These are phyloP conservation scores for Coccomyxa subellipsoidea DNA, from an alignment of 163 green algal species.

Conservation along the genomic window DNA sequence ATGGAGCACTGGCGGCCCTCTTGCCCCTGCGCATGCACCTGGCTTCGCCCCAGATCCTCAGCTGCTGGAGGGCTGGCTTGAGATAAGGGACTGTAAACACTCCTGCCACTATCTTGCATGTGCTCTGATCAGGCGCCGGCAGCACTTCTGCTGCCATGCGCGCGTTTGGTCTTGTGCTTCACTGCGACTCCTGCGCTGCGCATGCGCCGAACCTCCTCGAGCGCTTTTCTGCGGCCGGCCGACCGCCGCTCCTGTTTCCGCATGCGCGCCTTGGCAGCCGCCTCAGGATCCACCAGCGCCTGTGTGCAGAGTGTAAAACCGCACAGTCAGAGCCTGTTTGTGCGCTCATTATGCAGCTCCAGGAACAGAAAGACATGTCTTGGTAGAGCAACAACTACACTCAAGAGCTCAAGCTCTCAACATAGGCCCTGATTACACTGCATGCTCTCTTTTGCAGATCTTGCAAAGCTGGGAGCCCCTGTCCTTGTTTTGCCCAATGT, in stretches of 20 bases:
- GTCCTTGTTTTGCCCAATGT: neutral
- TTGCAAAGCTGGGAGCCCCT: neutral
- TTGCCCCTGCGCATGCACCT: too few species aligned
- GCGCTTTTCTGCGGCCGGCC: conserved; percentile 62
- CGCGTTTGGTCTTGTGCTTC: conserved; percentile 48
- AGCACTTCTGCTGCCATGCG: too few species aligned
- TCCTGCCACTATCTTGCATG: too few species aligned
- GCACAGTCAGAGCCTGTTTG: neutral
- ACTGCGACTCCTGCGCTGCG: conserved; percentile 42
- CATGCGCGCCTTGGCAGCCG: conserved; percentile 54
- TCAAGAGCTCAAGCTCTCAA: too few species aligned
- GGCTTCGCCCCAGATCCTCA: too few species aligned
- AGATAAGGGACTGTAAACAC: too few species aligned
- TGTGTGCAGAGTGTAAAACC: conserved; percentile 13
- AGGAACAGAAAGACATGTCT: neutral
- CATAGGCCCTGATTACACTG: too few species aligned
- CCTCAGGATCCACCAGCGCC: conserved; percentile 75
- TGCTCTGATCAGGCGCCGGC: too few species aligned
- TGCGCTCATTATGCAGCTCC: neutral
- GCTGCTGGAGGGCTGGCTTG: too few species aligned
- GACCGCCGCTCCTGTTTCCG: conserved; percentile 57
- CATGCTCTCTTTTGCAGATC: neutral
- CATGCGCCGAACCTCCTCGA: conserved; percentile 59
- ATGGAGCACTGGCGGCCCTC: too few species aligned
- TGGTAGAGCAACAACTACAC: neutral